These are phyloP conservation scores for Saprolegnia parasitica DNA, from an alignment of 352 stramenopile genomes.

Conservation along the genomic window DNA sequence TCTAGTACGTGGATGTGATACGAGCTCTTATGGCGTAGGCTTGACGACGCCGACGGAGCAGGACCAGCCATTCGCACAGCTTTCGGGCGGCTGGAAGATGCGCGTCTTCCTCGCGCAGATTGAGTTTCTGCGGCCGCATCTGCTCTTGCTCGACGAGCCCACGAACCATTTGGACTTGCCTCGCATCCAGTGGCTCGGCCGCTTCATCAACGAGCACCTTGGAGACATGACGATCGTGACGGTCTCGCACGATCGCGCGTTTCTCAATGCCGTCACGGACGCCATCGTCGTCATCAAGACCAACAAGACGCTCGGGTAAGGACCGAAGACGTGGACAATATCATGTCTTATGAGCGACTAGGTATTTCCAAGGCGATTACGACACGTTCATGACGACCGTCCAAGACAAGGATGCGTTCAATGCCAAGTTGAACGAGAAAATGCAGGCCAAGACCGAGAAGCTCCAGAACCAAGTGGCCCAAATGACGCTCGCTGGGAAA, in stretches of 20 bases:
- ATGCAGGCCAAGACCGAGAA: constrained; percentile 54
- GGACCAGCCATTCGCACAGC: constrained; percentile 40
- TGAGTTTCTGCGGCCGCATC: constrained; percentile 75
- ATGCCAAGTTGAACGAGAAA: constrained; percentile 45
- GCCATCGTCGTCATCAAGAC: constrained; percentile 51
- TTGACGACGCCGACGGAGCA: constrained; percentile 80
- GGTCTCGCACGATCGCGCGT: constrained; percentile 90
- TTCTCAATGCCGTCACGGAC: constrained; percentile 88
- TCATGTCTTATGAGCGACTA: not conserved
- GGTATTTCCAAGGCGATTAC: constrained; percentile 55
- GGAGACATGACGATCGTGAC: constrained; percentile 85
- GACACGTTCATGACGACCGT: constrained; percentile 53
- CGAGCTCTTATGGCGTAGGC: constrained; percentile 44
- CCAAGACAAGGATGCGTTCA: constrained; percentile 44
- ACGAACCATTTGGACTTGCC: constrained; percentile 89
- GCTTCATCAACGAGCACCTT: constrained; percentile 55
- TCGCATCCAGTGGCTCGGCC: constrained; percentile 68
- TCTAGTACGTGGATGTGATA: not conserved
- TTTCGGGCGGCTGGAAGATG: constrained; percentile 61
- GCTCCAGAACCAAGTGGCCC: constrained; percentile 38
- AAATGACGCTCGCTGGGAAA: constrained; percentile 31
- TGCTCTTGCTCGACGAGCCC: constrained; percentile 90
- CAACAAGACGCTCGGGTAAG: constrained; percentile 47
- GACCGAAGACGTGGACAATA: not conserved
- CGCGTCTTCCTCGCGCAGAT: constrained; percentile 56